Conservation (phyloP, 148 eudicot genomes). For the Cornus controversa region DNA sequence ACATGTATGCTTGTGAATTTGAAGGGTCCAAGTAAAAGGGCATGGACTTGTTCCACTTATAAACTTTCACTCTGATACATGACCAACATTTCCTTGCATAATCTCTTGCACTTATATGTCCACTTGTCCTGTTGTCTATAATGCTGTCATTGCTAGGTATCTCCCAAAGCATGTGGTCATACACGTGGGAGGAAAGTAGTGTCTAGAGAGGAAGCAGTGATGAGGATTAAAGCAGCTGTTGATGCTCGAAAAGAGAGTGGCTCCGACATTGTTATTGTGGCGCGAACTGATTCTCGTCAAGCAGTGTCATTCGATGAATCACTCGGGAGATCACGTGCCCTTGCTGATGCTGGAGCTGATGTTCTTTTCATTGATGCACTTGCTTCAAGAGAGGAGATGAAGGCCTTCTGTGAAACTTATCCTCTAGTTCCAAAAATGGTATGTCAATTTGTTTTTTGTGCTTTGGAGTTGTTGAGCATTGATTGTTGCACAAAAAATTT, state of each 20-base stretch:
- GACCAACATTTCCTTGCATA: not conserved
- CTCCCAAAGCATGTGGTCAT: conserved; percentile 99
- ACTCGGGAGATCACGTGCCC: conserved; percentile 76
- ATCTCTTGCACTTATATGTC: not conserved
- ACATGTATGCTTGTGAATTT: not conserved
- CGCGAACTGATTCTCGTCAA: conserved; percentile 96
- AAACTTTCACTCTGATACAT: not conserved
- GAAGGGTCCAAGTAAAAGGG: not conserved
- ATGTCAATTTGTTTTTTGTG: conserved; percentile 3
- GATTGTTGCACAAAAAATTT: not conserved
- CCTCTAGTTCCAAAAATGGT: conserved; percentile 90
- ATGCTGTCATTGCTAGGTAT: conserved; percentile 49
- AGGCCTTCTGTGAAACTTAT: conserved; percentile 58
- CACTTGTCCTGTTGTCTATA: conserved; percentile 20
- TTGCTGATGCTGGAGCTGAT: conserved; percentile 94
- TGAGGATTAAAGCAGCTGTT: conserved; percentile 92
- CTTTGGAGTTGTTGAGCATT: not conserved
- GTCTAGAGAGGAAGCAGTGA: conserved; percentile 83
- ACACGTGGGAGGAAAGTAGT: conserved; percentile 91
- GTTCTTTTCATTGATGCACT: conserved; percentile 92
- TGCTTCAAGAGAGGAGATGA: conserved; percentile 86
- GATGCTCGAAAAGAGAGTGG: conserved; percentile 93
- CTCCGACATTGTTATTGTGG: conserved; percentile 87
- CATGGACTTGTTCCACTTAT: not conserved
- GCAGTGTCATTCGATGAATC: conserved; percentile 88